Percentiles rank a stretch among this genome's conserved stretches.
Conservation (phyloP, 2,329 filamentous ascomycete genomes). For the Epichloe typhina region DNA sequence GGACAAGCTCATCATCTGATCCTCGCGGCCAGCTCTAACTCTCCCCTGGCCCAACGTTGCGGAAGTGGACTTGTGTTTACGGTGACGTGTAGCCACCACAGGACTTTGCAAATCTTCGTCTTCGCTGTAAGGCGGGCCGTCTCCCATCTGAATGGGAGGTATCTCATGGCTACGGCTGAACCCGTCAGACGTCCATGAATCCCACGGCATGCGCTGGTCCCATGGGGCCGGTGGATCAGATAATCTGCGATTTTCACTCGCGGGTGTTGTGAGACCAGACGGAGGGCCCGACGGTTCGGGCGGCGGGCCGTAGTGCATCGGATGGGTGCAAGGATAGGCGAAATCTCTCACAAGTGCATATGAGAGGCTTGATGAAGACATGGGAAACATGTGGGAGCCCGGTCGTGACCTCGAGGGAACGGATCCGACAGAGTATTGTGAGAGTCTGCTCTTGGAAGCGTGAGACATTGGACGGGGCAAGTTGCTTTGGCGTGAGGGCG, state of each 20-base stretch:
- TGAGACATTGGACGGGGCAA: conserved; percentile 58
- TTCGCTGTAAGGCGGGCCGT: conserved; percentile 87
- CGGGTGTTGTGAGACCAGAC: conserved; percentile 73
- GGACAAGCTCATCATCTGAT: conserved; percentile 29
- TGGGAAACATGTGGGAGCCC: conserved; percentile 66
- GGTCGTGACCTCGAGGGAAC: conserved; percentile 60
- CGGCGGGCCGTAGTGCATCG: conserved; percentile 87
- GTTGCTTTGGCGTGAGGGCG: conserved; percentile 44
- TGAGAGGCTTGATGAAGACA: conserved; percentile 71
- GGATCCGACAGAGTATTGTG: conserved; percentile 67
- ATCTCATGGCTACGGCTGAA: conserved; percentile 56
- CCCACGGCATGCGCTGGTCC: conserved; percentile 55
- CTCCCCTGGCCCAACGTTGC: conserved; percentile 30
- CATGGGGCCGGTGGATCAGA: conserved; percentile 69
- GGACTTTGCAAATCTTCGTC: conserved; percentile 91
- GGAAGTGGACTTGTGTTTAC: conserved; percentile 66
- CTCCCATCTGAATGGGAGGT: conserved; percentile 70
- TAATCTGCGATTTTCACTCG: conserved; percentile 65
- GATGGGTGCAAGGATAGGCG: conserved; percentile 72
- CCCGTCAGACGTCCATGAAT: conserved; percentile 38
- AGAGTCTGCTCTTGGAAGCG: conserved; percentile 68
- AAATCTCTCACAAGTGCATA: conserved; percentile 95
- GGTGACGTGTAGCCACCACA: conserved; percentile 71
- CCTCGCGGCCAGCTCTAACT: conserved; percentile 34
- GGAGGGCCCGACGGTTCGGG: conserved; percentile 56